Percentiles rank a stretch among this genome's conserved stretches.
These are phyloP conservation scores for Raffaelea albimanens DNA, from an alignment of 2,329 filamentous ascomycete genomes.

Conservation along the genomic window DNA sequence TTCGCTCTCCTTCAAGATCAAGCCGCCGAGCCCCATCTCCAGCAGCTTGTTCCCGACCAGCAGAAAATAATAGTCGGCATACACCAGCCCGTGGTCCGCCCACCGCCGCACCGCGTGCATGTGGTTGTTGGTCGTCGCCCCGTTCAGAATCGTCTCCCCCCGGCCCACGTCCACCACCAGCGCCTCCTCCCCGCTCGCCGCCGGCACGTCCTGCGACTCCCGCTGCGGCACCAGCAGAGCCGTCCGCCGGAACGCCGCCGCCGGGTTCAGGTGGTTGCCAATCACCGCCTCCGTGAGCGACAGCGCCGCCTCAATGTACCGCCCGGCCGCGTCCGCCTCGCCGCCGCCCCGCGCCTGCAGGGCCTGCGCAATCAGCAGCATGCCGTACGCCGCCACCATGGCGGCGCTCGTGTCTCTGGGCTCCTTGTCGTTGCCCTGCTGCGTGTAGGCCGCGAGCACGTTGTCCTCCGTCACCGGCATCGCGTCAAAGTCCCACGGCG, in stretches of 20 bases:
- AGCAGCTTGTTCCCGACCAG: slow-evolving; percentile 34
- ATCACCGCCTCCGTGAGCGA: slow-evolving; percentile 18
- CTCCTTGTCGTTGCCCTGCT: not conserved
- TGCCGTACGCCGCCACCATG: slow-evolving; percentile 29
- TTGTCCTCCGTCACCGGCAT: not conserved
- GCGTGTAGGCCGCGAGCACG: no score
- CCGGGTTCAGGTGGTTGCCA: slow-evolving; percentile 11
- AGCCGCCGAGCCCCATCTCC: slow-evolving; percentile 17
- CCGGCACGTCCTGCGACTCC: not conserved
- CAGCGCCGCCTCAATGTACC: slow-evolving; percentile 19
- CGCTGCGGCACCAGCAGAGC: slow-evolving; percentile 4
- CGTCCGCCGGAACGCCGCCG: slow-evolving; percentile 1
- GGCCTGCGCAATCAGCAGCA: slow-evolving; percentile 26
- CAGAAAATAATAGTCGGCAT: slow-evolving; percentile 35
- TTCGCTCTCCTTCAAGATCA: not conserved
- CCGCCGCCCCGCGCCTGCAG: slow-evolving; percentile 13
- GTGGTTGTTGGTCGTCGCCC: slow-evolving; percentile 20
- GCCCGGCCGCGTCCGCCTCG: slow-evolving; percentile 3
- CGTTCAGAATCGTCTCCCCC: slow-evolving; percentile 17
- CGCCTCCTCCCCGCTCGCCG: not conserved
- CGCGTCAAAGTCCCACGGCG: slow-evolving; percentile 15
- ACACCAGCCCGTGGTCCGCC: slow-evolving; percentile 28
- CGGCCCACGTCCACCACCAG: slow-evolving; percentile 9
- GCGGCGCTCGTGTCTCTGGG: slow-evolving; percentile 26
- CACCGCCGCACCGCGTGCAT: slow-evolving; percentile 13